Conservation (phyloP, 2,329 filamentous ascomycete species). For the Cadophora sp. region DNA sequence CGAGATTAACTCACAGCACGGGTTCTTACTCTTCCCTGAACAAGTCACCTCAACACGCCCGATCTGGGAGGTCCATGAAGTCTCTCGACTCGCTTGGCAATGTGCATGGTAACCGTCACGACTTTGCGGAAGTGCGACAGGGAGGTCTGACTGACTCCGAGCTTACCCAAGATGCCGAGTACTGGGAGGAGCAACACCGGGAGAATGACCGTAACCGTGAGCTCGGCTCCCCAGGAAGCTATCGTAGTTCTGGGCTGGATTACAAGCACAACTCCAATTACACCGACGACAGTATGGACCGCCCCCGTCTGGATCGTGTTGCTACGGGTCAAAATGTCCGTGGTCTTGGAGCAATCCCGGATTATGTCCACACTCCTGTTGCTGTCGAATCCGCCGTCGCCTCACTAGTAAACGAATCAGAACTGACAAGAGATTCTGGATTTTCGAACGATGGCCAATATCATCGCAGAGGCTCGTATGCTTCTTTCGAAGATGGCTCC, state of each 20-base stretch:
- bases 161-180: conserved; percentile 50
- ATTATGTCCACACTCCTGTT: conserved; percentile 74
- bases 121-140: conserved; percentile 43
- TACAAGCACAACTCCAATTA: conserved; percentile 58
- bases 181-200: conserved; percentile 45
- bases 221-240: conserved; percentile 63
- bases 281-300: conserved; percentile 62
- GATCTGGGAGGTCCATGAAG: conserved; percentile 62
- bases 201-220: conserved; percentile 50
- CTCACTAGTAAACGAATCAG: conserved; percentile 81
- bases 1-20: conserved; percentile 57
- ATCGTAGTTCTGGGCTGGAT: conserved; percentile 60
- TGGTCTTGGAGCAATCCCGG: conserved; percentile 74
- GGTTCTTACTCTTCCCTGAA: conserved; percentile 69
- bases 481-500: conserved; percentile 45
- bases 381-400: conserved; percentile 90
- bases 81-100: conserved; percentile 42
- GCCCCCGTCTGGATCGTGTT: conserved; percentile 61
- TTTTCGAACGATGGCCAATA: conserved; percentile 51
- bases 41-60: conserved; percentile 58
- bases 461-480: conserved; percentile 42
- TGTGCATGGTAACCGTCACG: conserved; percentile 41
- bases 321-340: conserved; percentile 74
- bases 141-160: conserved; percentile 50
- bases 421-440: conserved; percentile 67